A percentile compares a stretch with the other conserved stretches of the same genome.
Conservation (phyloP, 192 early-diverging fungal species). For the Dissophora globulifera region DNA sequence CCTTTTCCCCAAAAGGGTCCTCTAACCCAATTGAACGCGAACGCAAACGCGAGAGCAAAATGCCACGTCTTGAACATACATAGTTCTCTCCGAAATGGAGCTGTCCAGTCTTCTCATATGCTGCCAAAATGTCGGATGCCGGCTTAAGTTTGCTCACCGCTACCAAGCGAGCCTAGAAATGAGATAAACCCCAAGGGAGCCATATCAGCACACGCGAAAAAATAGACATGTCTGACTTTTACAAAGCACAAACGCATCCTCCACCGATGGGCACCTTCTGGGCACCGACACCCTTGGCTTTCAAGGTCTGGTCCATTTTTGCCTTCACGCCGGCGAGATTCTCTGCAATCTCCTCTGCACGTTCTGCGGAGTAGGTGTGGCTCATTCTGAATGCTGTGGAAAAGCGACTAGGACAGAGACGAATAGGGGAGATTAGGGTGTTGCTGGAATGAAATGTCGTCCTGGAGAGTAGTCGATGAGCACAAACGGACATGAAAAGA, state of each 20-base stretch:
- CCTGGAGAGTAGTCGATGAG: neutral
- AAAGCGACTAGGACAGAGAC: neutral
- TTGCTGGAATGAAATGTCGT: neutral
- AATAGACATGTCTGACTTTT: too few species aligned
- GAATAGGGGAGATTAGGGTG: neutral
- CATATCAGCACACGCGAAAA: neutral
- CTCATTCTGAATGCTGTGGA: slow-evolving; percentile 9
- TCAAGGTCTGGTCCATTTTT: slow-evolving; percentile 12
- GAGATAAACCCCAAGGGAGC: too few species aligned
- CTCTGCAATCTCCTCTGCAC: slow-evolving; percentile 30
- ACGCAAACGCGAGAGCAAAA: too few species aligned
- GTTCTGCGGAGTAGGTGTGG: slow-evolving; percentile 19
- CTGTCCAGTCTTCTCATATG: slow-evolving; percentile 83
- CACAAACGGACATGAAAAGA: neutral
- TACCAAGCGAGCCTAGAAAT: slow-evolving; percentile 72
- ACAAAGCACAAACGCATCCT: too few species aligned
- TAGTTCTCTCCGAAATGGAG: slow-evolving; percentile 98
- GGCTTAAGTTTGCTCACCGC: slow-evolving; percentile 97
- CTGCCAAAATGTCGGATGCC: slow-evolving; percentile 76
- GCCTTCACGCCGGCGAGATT: slow-evolving; percentile 15
- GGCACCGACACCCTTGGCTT: slow-evolving; percentile 5
- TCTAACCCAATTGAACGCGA: too few species aligned
- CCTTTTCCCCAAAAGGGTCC: too few species aligned
- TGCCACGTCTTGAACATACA: slow-evolving; percentile 61
- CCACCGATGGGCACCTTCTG: slow-evolving; percentile 5